A percentile compares a stretch with the other conserved stretches of the same genome.
These are phyloP conservation scores for Plenodomus biglobosus DNA, from an alignment of 2,329 filamentous ascomycete genomes.

Conservation along the genomic window DNA sequence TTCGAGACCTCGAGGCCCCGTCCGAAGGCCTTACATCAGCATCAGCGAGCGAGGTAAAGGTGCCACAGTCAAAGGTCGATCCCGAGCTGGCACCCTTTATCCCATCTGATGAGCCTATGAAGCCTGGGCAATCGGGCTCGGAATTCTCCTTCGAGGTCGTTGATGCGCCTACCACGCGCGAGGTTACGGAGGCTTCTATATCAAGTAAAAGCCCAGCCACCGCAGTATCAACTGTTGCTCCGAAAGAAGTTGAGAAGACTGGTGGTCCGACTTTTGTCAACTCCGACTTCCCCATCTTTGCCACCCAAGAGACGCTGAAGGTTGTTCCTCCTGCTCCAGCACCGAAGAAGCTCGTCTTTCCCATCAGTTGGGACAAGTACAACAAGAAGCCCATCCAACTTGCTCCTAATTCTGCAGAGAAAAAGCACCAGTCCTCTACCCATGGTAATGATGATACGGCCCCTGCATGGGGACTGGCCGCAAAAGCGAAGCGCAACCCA, in stretches of 20 bases:
- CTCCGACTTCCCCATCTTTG: slow-evolving; percentile 11
- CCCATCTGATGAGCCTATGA: background rate
- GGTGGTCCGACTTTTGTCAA: slow-evolving; percentile 2
- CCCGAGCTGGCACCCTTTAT: background rate
- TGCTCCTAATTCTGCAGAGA: background rate
- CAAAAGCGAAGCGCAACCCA: slow-evolving; percentile 3
- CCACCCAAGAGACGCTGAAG: slow-evolving; percentile 23
- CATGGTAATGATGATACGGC: background rate
- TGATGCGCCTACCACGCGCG: background rate
- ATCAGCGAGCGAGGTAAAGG: background rate
- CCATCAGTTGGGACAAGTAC: slow-evolving; percentile 1
- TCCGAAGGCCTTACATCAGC: background rate
- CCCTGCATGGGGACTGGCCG: background rate
- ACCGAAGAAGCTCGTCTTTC: slow-evolving; percentile 23
- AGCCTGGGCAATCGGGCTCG: background rate
- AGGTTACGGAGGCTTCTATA: background rate
- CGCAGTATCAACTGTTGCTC: background rate
- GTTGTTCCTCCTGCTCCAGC: slow-evolving; percentile 17
- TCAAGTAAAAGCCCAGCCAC: background rate
- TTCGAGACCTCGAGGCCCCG: slow-evolving; percentile 10
- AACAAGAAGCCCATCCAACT: background rate
- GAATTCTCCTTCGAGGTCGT: background rate
- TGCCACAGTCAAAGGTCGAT: background rate
- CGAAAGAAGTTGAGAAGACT: background rate
- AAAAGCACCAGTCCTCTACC: background rate